phyloP scores from a whole-genome alignment of 768 basidiomycete genomes.

The Collybia sp. region DNA sequence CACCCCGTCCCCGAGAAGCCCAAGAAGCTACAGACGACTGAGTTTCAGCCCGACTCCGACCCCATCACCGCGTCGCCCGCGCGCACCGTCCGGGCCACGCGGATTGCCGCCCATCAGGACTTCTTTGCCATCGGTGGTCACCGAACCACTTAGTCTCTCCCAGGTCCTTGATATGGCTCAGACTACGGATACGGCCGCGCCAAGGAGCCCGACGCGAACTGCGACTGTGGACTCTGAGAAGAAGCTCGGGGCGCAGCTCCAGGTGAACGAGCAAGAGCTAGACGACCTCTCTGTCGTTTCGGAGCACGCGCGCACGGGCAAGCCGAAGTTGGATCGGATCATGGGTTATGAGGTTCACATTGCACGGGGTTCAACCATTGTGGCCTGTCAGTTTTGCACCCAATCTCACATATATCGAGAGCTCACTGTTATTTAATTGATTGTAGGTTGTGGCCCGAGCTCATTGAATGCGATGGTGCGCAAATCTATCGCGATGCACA shows the following conservation, averaged over 20 bases:
- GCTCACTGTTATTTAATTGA: too few relatives aligned
- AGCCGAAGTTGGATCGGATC: constrained; percentile 59
- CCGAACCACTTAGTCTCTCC: background rate
- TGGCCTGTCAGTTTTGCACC: constrained; percentile 53
- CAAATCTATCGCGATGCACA: constrained; percentile 57
- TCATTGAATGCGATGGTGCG: constrained; percentile 67
- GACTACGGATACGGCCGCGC: too few relatives aligned
- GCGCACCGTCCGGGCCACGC: too few relatives aligned
- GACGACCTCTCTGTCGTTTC: constrained; percentile 53
- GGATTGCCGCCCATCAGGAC: too few relatives aligned
- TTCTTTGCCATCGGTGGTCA: too few relatives aligned
- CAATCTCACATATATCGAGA: too few relatives aligned
- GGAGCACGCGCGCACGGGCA: constrained; percentile 61
- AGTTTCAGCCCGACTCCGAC: too few relatives aligned
- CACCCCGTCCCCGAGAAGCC: too few relatives aligned
- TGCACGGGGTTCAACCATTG: constrained; percentile 52
- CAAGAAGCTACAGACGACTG: too few relatives aligned
- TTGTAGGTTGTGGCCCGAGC: constrained; percentile 65
- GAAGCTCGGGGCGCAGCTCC: constrained; percentile 23
- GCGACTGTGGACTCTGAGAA: background rate
- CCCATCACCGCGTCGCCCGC: too few relatives aligned
- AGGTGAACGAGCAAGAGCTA: constrained; percentile 54
- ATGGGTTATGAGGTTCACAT: constrained; percentile 59
- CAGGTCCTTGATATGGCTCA: background rate
- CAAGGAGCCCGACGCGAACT: background rate